Evolutionary conservation across 768 basidiomycete genomes (phyloP).

Genomic region (Mycena rosella): DNA sequence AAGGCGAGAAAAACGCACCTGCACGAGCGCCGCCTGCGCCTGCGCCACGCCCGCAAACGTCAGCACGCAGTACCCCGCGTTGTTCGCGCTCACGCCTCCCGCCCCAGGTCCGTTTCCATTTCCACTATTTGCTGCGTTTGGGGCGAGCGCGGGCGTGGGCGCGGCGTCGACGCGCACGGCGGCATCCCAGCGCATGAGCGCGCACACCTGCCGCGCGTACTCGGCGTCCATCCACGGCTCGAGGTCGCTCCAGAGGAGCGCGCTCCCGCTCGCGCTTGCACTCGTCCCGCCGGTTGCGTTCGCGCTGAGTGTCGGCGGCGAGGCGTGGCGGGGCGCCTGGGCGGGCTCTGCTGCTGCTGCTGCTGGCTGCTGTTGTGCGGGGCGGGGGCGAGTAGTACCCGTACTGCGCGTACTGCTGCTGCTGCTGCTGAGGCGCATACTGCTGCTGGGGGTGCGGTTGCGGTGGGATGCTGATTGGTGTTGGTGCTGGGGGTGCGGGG

Average conservation of each 20-base stretch:
- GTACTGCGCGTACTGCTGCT: not conserved
- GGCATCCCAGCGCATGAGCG: constrained; percentile 88
- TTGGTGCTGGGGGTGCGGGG: not conserved
- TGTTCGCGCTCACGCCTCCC: constrained; percentile 73
- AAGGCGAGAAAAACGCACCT: constrained; percentile 16
- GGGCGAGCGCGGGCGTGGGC: not conserved
- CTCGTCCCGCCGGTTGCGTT: constrained; percentile 33
- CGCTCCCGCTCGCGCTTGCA: constrained; percentile 59
- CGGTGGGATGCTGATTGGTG: no score
- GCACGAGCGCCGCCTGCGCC: constrained; percentile 24
- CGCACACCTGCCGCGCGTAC: constrained; percentile 7
- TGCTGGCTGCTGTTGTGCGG: no score
- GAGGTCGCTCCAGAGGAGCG: constrained; percentile 85
- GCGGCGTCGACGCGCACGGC: constrained; percentile 77
- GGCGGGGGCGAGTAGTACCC: not conserved
- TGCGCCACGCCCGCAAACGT: constrained; percentile 22
- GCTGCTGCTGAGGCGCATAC: not conserved
- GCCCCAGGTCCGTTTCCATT: no score
- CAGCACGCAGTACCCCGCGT: constrained; percentile 46
- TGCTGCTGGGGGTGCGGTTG: constrained; percentile 4
- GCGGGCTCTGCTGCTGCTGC: not conserved
- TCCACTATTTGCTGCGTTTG: no score
- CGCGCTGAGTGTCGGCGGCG: not conserved
- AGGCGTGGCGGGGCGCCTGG: not conserved
- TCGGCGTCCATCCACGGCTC: constrained; percentile 56